Evolutionary conservation across 163 green algal genomes (phyloP), one percentile per base, ranked within the genome.

Genomic region (Volvox carteri): DNA sequence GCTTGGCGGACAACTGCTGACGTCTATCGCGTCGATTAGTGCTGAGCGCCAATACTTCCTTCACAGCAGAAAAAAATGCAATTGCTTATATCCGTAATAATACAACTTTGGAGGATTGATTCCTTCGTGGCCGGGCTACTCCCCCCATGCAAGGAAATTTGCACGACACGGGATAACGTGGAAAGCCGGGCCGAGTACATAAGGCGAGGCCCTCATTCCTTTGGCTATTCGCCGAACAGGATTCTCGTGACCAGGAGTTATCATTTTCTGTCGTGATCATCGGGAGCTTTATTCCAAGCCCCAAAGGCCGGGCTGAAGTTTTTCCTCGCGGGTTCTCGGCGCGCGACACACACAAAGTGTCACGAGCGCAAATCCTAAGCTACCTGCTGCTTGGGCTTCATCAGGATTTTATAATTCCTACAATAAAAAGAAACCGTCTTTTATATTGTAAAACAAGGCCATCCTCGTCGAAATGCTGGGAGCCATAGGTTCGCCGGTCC

Each of bases 401-500:
- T 23, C 54, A 65, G 28, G 54, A 19, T 4, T 19, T 65, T 12
- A 65, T 12, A 65, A 65, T 19, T 23, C 7, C 28, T 65, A 65
- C 5, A 12, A 8, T 2, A 12, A 23, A 11, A 25, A 19, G 19
- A 30, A 8, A 65, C 19, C 54, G 54, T 23, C 60, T 39, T 9
- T 28, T 39, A 30, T 28, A 72, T 14, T 39, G 2, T 39, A 19
- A 11, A 72, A 14, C 60, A 19, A 33, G 7, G 14, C 23, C 35
- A 76, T 44, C 67, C 12, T n/a, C 16, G 39, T 4, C 56, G 73
- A 21, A 56, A 86, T 86, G 78, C 41, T 86, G 7, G 54, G 50
- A 4, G 56, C 56, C n/a, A 54, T 75, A 6, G 56, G 78, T 25
- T 86, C 78, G 7, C 78, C 78, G 23, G 58, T 86, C 7, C 78